A percentile compares a stretch with the other conserved stretches of the same genome.
These are phyloP conservation scores for Calonectria henricotiae DNA, from an alignment of 2,329 filamentous ascomycete species.

Conservation along the genomic window DNA sequence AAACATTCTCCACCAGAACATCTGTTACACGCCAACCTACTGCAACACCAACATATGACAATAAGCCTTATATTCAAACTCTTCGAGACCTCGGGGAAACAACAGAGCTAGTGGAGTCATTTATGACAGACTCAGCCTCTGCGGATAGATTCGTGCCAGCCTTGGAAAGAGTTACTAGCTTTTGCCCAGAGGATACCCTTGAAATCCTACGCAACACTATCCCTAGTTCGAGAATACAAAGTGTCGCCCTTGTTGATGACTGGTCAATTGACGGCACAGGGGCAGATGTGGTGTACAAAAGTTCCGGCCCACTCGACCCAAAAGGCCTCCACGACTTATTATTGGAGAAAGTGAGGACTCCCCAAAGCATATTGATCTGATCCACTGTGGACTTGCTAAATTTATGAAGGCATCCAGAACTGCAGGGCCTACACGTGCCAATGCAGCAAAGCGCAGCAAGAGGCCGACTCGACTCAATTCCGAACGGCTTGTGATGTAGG, in stretches of 20 bases:
- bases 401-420: too few species aligned
- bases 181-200: not conserved
- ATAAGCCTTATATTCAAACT: constrained; percentile 3
- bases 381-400: too few species aligned
- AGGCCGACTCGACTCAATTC: not conserved
- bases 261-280: not conserved
- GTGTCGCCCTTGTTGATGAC: constrained; percentile 12
- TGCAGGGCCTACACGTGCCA: too few species aligned
- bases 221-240: not conserved
- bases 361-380: too few species aligned
- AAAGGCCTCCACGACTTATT: not conserved
- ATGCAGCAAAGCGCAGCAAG: too few species aligned
- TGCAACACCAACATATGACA: too few species aligned
- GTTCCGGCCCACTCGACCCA: not conserved
- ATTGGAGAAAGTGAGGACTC: not conserved
- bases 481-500: not conserved
- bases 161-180: not conserved
- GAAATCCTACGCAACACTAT: not conserved
- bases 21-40: not conserved
- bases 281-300: not conserved
- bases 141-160: too few species aligned
- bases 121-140: not conserved
- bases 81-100: not conserved
- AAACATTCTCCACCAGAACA: not conserved
- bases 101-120: not conserved